Percentiles rank a stretch among this genome's conserved stretches.
Conservation (phyloP, 805 yeast genomes). For the Nakazawaea ambrosiae region DNA sequence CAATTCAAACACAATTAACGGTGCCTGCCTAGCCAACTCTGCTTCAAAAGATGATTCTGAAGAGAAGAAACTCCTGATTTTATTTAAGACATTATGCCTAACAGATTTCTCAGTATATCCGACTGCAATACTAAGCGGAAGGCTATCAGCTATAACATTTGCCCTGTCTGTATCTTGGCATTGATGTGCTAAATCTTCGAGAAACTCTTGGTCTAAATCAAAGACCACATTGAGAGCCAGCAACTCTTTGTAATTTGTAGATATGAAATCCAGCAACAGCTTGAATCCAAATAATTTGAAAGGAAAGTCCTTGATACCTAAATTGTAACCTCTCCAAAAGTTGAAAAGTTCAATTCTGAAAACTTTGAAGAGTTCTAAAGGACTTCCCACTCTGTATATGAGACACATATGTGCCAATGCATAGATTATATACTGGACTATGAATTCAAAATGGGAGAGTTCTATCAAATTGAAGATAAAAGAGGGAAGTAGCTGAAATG, state of each 20-base stretch:
- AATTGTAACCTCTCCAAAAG: slow-evolving; percentile 33
- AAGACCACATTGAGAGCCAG: slow-evolving; percentile 27
- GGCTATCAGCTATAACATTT: slow-evolving; percentile 25
- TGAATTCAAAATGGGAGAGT: slow-evolving; percentile 24
- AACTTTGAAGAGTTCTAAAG: slow-evolving; percentile 22
- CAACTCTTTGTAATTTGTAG: slow-evolving; percentile 28
- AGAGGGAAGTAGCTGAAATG: slow-evolving; percentile 25
- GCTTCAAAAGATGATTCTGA: background rate
- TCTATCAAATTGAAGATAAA: slow-evolving; percentile 36
- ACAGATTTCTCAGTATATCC: slow-evolving; percentile 34
- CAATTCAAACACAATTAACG: slow-evolving; percentile 29
- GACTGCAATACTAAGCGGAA: slow-evolving; percentile 35
- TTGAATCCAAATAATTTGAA: slow-evolving; percentile 29
- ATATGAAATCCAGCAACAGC: slow-evolving; percentile 23
- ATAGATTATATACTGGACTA: slow-evolving; percentile 23
- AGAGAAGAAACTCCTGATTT: slow-evolving; percentile 14
- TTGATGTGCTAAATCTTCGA: background rate
- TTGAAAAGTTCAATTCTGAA: slow-evolving; percentile 30
- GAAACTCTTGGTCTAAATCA: background rate
- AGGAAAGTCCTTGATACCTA: slow-evolving; percentile 31
- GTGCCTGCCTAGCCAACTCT: slow-evolving; percentile 15
- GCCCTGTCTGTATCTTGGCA: too few species aligned
- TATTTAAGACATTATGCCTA: slow-evolving; percentile 25
- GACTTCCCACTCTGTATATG: slow-evolving; percentile 10
- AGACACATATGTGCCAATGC: slow-evolving; percentile 22